Conservation (phyloP, 768 basidiomycete genomes). For the Coprinopsis sp. region DNA sequence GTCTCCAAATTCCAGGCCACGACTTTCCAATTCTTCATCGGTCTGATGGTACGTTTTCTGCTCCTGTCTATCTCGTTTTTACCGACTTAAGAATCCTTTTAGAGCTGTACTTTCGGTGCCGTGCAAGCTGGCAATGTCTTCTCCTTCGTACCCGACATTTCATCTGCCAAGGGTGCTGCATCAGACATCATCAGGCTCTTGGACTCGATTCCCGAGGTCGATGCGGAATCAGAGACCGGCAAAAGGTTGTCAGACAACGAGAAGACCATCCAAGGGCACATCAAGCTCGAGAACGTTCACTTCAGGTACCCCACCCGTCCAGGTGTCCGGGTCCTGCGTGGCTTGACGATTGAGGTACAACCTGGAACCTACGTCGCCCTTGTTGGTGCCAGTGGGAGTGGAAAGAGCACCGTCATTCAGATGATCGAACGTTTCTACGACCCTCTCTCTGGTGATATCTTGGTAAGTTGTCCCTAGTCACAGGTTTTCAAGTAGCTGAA, state of each 20-base stretch:
- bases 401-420: constrained; percentile 70
- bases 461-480: constrained; percentile 28
- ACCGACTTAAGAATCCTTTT: constrained; percentile 24
- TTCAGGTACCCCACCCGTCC: constrained; percentile 83
- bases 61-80: background rate
- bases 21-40: constrained; percentile 64
- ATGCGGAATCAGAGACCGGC: constrained; percentile 58
- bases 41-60: constrained; percentile 52
- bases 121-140: constrained; percentile 78
- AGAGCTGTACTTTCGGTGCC: constrained; percentile 58
- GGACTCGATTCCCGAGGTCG: constrained; percentile 64
- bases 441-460: constrained; percentile 54
- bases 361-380: constrained; percentile 69
- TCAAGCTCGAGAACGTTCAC: constrained; percentile 65
- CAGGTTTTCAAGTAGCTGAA: background rate
- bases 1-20: constrained; percentile 44
- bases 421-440: constrained; percentile 74
- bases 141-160: constrained; percentile 74
- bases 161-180: constrained; percentile 66
- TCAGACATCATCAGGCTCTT: constrained; percentile 61
- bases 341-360: constrained; percentile 54
- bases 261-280: constrained; percentile 36
- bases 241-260: constrained; percentile 21
- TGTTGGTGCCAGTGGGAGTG: constrained; percentile 67
- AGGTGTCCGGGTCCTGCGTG: constrained; percentile 67